Evolutionary conservation across 805 yeast species (phyloP).

Genomic region (Saturnispora ahearnii): DNA sequence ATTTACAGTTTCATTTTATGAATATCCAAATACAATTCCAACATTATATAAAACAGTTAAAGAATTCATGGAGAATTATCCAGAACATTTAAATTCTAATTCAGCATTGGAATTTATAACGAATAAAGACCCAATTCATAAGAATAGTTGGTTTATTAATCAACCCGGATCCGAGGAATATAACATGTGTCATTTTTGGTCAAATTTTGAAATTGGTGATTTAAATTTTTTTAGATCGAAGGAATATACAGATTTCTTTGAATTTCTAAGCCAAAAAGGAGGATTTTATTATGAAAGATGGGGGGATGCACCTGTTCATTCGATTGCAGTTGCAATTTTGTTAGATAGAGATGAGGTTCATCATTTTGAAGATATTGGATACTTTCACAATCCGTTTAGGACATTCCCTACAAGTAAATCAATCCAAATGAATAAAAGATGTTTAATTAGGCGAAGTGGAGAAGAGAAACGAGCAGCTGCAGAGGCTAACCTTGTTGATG

Average conservation of each 20-base stretch:
- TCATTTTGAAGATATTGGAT: constrained; percentile 78
- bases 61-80: constrained; percentile 47
- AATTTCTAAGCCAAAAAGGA: constrained; percentile 54
- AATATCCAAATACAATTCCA: constrained; percentile 77
- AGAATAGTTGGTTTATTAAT: constrained; percentile 25
- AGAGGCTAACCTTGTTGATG: neutral
- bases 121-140: constrained; percentile 41
- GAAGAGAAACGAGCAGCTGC: constrained; percentile 10
- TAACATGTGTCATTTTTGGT: constrained; percentile 82
- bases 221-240: constrained; percentile 63
- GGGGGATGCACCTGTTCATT: constrained; percentile 94
- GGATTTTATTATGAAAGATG: constrained; percentile 84
- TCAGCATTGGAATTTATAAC: constrained; percentile 52
- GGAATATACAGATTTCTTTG: constrained; percentile 52
- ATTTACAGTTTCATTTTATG: constrained; percentile 75
- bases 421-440: constrained; percentile 45
- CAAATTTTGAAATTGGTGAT: constrained; percentile 72
- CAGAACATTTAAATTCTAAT: constrained; percentile 55
- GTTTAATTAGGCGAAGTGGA: constrained; percentile 38
- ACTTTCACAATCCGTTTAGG: constrained; percentile 60
- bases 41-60: constrained; percentile 74
- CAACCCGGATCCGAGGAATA: constrained; percentile 41
- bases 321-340: constrained; percentile 56
- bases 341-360: constrained; percentile 53
- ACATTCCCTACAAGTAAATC: constrained; percentile 50